Base-by-base conservation (phyloP, 176 grass and related monocot genomes). In the Calamus simplicifolius region DNA sequence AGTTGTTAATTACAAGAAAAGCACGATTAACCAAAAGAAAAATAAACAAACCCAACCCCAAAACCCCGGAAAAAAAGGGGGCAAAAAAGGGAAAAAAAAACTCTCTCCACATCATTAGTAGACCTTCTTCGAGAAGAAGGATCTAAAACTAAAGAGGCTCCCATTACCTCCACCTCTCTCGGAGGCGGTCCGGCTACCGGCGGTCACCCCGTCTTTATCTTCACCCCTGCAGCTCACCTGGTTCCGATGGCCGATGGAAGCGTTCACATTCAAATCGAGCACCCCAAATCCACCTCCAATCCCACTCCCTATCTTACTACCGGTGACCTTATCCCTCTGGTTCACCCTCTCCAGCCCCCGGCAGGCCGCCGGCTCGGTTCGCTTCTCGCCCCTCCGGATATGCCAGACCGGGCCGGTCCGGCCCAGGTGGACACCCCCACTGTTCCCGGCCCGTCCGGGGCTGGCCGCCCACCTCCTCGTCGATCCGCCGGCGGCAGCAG, bases 341-440 rank as follows among this genome's bases (percentile, higher is more conserved):
- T 19, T n/a, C 6, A 8, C 69, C 61, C 30, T n/a, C 61, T 38
- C 18, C 0, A 18, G 13, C 1, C 50, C 12, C 2, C 27, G 17
- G 25, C 4, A 56, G 30, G 8, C 79, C 6, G 65, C n/a, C 23
- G 70, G 25, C 27, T 31, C 81, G 63, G 17, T 14, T 76, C 54
- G 6, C 35, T 43, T 43, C 35, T 43, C 35, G 35, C 35, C 35
- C 35, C 35, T 43, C 8, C 35, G 35, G 35, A 89, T 74, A 48
- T 95, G 81, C 89, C 89, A 89, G 16, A 95, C 89, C 8, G 89
- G 89, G 52, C 85, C 85, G 60, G 81, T 58, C 30, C 89, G 85
- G 1, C 85, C 89, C 0, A 95, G 78, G 58, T 74, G 78, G 50
- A 95, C 88, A 23, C 76, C 82, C 12, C 54, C 74, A 10, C 35